Evolutionary conservation across 495 filamentous ascomycete species (phyloP).

Genomic region (Tuber calosporum): DNA sequence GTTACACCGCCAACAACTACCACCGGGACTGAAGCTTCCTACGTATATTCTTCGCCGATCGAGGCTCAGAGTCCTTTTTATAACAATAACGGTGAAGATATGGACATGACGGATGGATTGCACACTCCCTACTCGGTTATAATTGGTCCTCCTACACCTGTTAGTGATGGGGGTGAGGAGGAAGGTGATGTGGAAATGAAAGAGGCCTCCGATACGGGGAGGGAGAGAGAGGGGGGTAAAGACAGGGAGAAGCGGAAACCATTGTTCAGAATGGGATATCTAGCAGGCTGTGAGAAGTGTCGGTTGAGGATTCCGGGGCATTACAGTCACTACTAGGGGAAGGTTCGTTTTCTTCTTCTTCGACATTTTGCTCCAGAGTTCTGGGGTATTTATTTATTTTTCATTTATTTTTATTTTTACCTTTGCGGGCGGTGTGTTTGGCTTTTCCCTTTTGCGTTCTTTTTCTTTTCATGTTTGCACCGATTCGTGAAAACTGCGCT

Average conservation of each 20-base stretch:
- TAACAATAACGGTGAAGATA: not conserved
- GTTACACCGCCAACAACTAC: not conserved
- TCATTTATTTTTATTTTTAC: constrained; percentile 23
- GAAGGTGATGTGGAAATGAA: constrained; percentile 32
- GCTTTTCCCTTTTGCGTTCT: constrained; percentile 11
- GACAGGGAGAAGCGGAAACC: constrained; percentile 15
- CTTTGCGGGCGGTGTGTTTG: not conserved
- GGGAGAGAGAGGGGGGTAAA: not conserved
- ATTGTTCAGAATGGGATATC: constrained; percentile 31
- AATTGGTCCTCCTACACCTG: constrained; percentile 27
- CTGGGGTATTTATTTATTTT: constrained; percentile 4
- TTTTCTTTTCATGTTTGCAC: constrained; percentile 8
- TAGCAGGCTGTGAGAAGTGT: constrained; percentile 33
- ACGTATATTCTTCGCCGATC: not conserved
- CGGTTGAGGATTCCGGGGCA: constrained; percentile 34
- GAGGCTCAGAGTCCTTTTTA: not conserved
- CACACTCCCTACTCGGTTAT: constrained; percentile 5
- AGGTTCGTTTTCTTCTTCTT: not conserved
- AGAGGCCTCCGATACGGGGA: not conserved
- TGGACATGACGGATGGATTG: not conserved
- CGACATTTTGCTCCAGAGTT: not conserved
- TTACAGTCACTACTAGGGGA: constrained; percentile 27
- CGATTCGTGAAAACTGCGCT: not conserved
- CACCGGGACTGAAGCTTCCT: not conserved
- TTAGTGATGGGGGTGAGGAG: constrained; percentile 20